Evolutionary conservation across 1,284 basidiomycete genomes (phyloP).

Genomic region (Pseudozyma sp.): DNA sequence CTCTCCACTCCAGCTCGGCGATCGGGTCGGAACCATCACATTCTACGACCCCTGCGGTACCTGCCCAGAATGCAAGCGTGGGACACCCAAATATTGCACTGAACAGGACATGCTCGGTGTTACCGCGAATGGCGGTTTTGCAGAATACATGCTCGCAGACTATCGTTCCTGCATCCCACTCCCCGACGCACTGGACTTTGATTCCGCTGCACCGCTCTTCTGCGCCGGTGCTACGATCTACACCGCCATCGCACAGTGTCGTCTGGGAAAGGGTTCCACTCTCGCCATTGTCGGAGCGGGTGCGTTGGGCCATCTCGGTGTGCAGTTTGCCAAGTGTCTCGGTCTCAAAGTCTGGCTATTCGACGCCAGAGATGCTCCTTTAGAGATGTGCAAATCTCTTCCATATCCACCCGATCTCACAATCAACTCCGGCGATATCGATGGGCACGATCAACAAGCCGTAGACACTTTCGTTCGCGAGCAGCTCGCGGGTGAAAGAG

Average conservation of each 20-base stretch:
- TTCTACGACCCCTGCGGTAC: slow-evolving; percentile 48
- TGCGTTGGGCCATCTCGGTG: slow-evolving; percentile 68
- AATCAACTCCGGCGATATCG: slow-evolving; percentile 34
- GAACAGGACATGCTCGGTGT: slow-evolving; percentile 54
- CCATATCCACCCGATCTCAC: slow-evolving; percentile 47
- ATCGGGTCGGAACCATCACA: slow-evolving; percentile 60
- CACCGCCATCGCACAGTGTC: slow-evolving; percentile 66
- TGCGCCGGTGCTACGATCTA: slow-evolving; percentile 70
- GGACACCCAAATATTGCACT: slow-evolving; percentile 42
- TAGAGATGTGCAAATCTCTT: slow-evolving; percentile 28
- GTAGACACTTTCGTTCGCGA: slow-evolving; percentile 16
- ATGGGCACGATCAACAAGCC: slow-evolving; percentile 19
- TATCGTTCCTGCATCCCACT: slow-evolving; percentile 52
- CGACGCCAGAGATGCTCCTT: slow-evolving; percentile 44
- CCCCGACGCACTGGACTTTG: slow-evolving; percentile 50
- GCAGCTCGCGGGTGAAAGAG: slow-evolving; percentile 33
- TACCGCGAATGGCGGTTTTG: slow-evolving; percentile 52
- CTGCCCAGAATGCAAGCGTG: slow-evolving; percentile 48
- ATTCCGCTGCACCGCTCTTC: slow-evolving; percentile 69
- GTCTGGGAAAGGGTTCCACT: slow-evolving; percentile 58
- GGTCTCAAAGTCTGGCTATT: slow-evolving; percentile 66
- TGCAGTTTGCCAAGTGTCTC: slow-evolving; percentile 67
- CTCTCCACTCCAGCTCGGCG: slow-evolving; percentile 47
- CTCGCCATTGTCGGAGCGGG: slow-evolving; percentile 70
- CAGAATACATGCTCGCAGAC: slow-evolving; percentile 55